A percentile compares a stretch with the other conserved stretches of the same genome.
Conservation (phyloP, 345 rosid genomes). For the Xanthoceras sorbifolium region DNA sequence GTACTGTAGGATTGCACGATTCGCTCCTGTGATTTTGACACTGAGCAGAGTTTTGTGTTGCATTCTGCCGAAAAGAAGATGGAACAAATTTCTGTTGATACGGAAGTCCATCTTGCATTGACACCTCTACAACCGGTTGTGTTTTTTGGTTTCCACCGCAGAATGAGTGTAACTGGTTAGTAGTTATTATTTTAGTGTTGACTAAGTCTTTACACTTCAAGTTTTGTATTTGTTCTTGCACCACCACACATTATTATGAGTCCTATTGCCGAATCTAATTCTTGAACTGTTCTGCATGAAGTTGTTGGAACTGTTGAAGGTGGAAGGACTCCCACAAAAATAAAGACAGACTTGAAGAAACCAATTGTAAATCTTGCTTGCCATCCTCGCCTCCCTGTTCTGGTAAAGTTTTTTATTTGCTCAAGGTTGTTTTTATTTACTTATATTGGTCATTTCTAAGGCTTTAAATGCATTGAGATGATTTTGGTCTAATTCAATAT, state of each 20-base stretch:
- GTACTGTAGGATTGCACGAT: conserved; percentile 87
- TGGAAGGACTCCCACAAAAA: conserved; percentile 90
- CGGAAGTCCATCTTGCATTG: conserved; percentile 96
- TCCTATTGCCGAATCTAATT: conserved; percentile 16
- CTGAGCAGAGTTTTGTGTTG: conserved; percentile 89
- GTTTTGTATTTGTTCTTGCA: neutral
- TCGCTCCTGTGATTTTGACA: conserved; percentile 90
- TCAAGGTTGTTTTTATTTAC: neutral
- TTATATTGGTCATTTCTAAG: neutral
- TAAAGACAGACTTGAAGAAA: conserved; percentile 94
- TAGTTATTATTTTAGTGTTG: neutral
- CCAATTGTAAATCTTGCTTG: conserved; percentile 94
- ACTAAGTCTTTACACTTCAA: neutral
- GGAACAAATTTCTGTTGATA: conserved; percentile 69
- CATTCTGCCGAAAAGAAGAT: conserved; percentile 92
- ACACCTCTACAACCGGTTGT: conserved; percentile 95
- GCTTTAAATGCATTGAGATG: neutral
- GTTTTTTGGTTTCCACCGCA: conserved; percentile 85
- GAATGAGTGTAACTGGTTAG: conserved; percentile 95
- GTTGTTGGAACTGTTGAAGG: conserved; percentile 99
- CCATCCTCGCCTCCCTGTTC: conserved; percentile 96
- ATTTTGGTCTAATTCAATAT: neutral
- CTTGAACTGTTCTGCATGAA: conserved; percentile 34
- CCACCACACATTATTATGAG: neutral
- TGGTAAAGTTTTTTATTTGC: conserved; percentile 49